phyloP scores from a whole-genome alignment of 257 asterid species.

The Jacaranda copaia region DNA sequence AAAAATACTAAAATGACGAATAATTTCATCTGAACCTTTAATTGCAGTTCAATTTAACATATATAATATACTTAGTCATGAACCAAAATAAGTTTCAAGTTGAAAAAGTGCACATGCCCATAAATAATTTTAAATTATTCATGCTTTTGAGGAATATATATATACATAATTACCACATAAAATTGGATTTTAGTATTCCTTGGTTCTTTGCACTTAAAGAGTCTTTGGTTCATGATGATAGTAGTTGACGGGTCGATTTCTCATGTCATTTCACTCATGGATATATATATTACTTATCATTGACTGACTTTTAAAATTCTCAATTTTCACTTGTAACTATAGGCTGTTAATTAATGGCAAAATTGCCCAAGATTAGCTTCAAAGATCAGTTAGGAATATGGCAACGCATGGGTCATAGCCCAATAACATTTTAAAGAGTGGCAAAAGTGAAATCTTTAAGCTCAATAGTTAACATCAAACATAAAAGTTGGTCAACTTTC shows the following conservation, averaged over 20 bases:
- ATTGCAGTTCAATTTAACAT: too few species aligned
- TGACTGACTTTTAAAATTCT: background rate
- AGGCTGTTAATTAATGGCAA: slow-evolving; percentile 2
- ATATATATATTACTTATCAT: background rate
- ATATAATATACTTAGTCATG: too few species aligned
- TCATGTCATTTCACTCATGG: slow-evolving; percentile 35
- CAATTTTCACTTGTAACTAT: background rate
- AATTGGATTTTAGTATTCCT: too few species aligned
- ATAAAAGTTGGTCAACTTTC: slow-evolving; percentile 23
- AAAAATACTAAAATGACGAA: too few species aligned
- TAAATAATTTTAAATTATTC: too few species aligned
- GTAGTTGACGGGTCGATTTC: slow-evolving; percentile 34
- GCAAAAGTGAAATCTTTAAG: slow-evolving; percentile 24
- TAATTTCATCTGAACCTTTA: too few species aligned
- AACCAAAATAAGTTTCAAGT: too few species aligned
- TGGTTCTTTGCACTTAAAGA: background rate
- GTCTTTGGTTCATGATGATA: slow-evolving; percentile 17
- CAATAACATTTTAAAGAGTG: slow-evolving; percentile 7
- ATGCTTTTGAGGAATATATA: too few species aligned
- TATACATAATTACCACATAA: too few species aligned
- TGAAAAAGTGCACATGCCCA: too few species aligned
- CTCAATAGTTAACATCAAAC: slow-evolving; percentile 7
- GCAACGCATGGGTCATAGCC: slow-evolving; percentile 32
- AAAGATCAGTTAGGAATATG: slow-evolving; percentile 35
- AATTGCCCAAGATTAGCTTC: slow-evolving; percentile 39